Evolutionary conservation across 139 green algal genomes (phyloP).

Genomic region (Pycnococcus provasolii): DNA sequence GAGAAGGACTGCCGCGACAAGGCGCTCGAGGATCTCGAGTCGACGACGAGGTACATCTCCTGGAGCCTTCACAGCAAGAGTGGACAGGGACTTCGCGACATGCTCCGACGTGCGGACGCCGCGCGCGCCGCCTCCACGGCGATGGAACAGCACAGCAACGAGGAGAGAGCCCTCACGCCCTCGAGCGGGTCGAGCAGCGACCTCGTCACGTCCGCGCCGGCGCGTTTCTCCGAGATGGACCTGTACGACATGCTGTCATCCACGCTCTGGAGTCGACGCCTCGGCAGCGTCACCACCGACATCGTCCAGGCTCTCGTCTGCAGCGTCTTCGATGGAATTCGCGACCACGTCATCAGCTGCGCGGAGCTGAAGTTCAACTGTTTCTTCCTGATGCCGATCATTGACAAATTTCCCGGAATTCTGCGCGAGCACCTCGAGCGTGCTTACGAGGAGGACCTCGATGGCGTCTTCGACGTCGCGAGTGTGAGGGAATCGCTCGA

Average conservation of each 20-base stretch:
- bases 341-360: constrained; percentile 74
- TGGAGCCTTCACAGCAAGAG: constrained; percentile 84
- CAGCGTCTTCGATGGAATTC: constrained; percentile 78
- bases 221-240: not conserved
- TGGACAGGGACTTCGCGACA: not conserved
- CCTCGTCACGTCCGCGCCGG: too few relatives aligned
- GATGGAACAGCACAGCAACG: too few relatives aligned
- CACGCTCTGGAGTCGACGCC: constrained; percentile 74
- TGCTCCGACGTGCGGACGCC: not conserved
- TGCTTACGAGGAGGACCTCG: constrained; percentile 69
- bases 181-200: too few relatives aligned
- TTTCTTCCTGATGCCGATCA: constrained; percentile 95
- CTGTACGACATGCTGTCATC: constrained; percentile 65
- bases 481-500: constrained; percentile 38
- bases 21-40: constrained; percentile 70
- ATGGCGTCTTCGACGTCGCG: constrained; percentile 76
- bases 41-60: constrained; percentile 79
- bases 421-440: constrained; percentile 75
- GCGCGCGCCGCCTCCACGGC: not conserved
- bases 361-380: constrained; percentile 94
- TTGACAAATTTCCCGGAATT: constrained; percentile 70
- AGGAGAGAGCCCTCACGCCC: too few relatives aligned
- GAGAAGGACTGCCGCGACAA: constrained; percentile 43
- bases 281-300: constrained; percentile 65
- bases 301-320: constrained; percentile 78